Evolutionary conservation across 164 flowering plant species (phyloP), one percentile per base, ranked within the genome.

Genomic region (Warburgia ugandensis): DNA sequence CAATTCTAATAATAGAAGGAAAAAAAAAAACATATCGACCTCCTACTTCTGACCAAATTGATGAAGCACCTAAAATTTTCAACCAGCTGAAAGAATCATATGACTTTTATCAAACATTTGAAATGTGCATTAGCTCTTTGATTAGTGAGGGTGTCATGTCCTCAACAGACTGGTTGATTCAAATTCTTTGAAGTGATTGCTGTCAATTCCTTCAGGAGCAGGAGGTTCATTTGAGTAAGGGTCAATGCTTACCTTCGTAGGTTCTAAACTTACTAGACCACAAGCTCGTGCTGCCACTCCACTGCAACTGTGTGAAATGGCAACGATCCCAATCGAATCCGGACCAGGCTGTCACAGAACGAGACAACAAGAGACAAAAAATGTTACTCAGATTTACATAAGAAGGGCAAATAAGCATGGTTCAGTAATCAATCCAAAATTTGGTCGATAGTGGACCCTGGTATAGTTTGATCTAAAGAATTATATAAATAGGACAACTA

Each of bases 251-350:
- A 83, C 91, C 84, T 80, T 83, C 19, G 74, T 59, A 45, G 87
- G 87, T 66, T 83, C 92, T 68, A 83, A 68, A 67, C 83, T 73
- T 16, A 80, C 87, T 48, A 83, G 70, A 72, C 92, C 92, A 35
- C 92, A 83, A 64, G 87, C 92, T 65, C 92, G 71, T 62, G 92
- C 92, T 54, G 92, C 87, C 75, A 83, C 92, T 71, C 87, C 87
- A 66, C 83, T 73, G 65, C 86, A 76, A 64, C 73, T 71, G 59
- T 77, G 81, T 57, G 92, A 80, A 65, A 83, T 77, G 64, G 79
- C 81, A 70, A 75, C 83, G 53, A 83, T 78, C 67, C 92, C 87
- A 73, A 83, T 79, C 74, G 83, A 83, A 80, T 80, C 92, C 80
- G 85, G 92, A 83, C 91, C 91, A 83, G 86, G 86, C 91, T 83